A percentile compares a stretch with the other conserved stretches of the same genome.
Conservation (phyloP, 2,329 filamentous ascomycete species). For the Epichloe sp. region DNA sequence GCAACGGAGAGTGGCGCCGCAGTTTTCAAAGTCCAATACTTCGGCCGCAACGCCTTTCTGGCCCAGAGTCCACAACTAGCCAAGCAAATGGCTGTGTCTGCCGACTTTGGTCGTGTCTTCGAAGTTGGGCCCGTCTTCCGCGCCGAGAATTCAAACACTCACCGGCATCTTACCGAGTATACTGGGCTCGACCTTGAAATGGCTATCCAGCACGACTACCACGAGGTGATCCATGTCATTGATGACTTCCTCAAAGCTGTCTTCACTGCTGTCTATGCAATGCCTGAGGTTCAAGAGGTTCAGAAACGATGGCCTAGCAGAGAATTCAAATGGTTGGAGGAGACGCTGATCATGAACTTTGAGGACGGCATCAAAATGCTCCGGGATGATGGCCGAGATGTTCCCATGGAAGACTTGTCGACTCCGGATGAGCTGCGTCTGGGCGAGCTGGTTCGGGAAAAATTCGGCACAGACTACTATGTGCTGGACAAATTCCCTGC, state of each 20-base stretch:
- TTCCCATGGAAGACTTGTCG: conserved; percentile 62
- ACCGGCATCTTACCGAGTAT: conserved; percentile 87
- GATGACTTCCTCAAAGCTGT: conserved; percentile 74
- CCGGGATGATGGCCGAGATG: conserved; percentile 68
- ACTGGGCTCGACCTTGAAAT: conserved; percentile 90
- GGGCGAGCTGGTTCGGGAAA: conserved; percentile 72
- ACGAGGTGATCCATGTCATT: conserved; percentile 69
- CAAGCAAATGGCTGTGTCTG: conserved; percentile 85
- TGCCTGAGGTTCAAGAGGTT: conserved; percentile 61
- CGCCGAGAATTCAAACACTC: conserved; percentile 91
- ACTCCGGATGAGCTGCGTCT: conserved; percentile 81
- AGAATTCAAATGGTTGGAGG: conserved; percentile 74
- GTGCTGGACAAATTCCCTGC: conserved; percentile 87
- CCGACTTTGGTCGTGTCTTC: conserved; percentile 80
- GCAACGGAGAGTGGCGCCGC: conserved; percentile 86
- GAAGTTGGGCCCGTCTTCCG: conserved; percentile 65
- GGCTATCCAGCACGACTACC: conserved; percentile 78
- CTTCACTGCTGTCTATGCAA: conserved; percentile 27
- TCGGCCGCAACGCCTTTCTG: conserved; percentile 72
- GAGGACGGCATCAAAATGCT: conserved; percentile 68
- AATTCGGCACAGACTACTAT: conserved; percentile 83
- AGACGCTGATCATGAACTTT: conserved; percentile 75
- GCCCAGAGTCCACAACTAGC: conserved; percentile 85
- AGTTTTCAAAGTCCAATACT: conserved; percentile 88
- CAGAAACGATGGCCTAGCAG: conserved; percentile 77